Evolutionary conservation across 768 basidiomycete genomes (phyloP).

Genomic region (Rhodotorula diobovata): DNA sequence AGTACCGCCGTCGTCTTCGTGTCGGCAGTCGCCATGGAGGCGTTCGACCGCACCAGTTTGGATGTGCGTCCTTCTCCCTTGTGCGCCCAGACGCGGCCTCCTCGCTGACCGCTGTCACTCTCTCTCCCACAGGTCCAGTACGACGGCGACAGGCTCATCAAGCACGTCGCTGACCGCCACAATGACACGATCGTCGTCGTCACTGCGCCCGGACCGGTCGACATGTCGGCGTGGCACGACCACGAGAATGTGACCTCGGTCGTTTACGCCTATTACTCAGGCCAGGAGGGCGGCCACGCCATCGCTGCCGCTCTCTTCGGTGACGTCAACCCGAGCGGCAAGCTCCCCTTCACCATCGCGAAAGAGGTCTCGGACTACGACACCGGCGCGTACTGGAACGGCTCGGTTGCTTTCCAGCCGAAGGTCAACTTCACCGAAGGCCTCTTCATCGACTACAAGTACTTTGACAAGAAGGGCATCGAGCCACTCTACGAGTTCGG

Average conservation of each 20-base stretch:
- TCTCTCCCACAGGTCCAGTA: constrained; percentile 12
- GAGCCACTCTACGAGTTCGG: constrained; percentile 44
- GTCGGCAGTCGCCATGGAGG: constrained; percentile 24
- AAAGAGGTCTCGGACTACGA: constrained; percentile 44
- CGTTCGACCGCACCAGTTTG: constrained; percentile 37
- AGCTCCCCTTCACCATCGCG: constrained; percentile 50
- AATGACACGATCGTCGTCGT: constrained; percentile 43
- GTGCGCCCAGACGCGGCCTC: neutral
- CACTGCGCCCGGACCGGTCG: constrained; percentile 50
- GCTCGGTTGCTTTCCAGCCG: neutral
- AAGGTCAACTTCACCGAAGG: constrained; percentile 44
- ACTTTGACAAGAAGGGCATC: constrained; percentile 25
- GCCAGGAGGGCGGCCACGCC: constrained; percentile 58
- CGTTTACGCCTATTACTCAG: constrained; percentile 18
- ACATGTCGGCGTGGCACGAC: constrained; percentile 55
- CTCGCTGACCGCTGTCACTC: neutral
- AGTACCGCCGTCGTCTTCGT: constrained; percentile 36
- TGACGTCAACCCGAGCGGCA: constrained; percentile 59
- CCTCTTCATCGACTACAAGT: constrained; percentile 47
- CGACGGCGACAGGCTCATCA: constrained; percentile 41
- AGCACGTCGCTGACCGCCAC: constrained; percentile 40
- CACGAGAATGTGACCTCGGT: constrained; percentile 36
- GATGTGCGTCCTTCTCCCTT: constrained; percentile 1
- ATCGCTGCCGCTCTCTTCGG: constrained; percentile 62
- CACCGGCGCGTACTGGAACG: constrained; percentile 36